Evolutionary conservation across 2,329 filamentous ascomycete genomes (phyloP), one percentile per base, ranked within the genome.

Genomic region (Diaporthe batatas): DNA sequence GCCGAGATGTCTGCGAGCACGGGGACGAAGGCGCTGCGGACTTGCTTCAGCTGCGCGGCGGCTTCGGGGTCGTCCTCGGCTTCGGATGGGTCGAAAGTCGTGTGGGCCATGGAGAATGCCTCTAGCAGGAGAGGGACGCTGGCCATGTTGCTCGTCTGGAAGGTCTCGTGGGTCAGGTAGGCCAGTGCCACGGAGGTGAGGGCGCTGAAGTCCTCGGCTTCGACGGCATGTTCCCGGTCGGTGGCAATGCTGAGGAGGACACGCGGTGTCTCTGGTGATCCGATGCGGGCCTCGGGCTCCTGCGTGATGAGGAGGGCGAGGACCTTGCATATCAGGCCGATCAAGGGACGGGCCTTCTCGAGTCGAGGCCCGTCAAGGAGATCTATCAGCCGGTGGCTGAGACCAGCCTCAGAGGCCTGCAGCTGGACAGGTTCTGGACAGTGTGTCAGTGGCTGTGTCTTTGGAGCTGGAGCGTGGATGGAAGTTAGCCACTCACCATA

Each of bases 261-360:
- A 1, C 82, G 79, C 0, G 87, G 86, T 0, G 88, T 89, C 16
- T 80, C 77, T 0, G 85, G 83, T 73, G 85, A 81, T 39, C 87
- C 86, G 3, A 82, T 71, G 14, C 79, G 78, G 0, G 81, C 78
- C 73, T 90, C 88, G n/a, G 82, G 80, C 49, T 89, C 86, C 78
- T 90, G 88, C 1, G 80, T 81, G 23, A 86, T 82, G 6, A 91
- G 82, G 21, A 92, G 81, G 25, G 84, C 84, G 3, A 92, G 80
- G 25, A 91, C 84, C 78, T 88, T 91, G 83, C 86, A 89, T 71
- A 89, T 84, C 74, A 90, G 86, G 55, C 82, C 83, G 42, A 91
- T 79, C 39, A 87, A 84, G 3, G 83, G 79, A 55, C 81, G 80
- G 65, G 81, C 84, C 34, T 84, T 77, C 23, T 80, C 78, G 25